Base-by-base conservation (phyloP, 176 grass and related monocot species). In the Avena insularis region DNA sequence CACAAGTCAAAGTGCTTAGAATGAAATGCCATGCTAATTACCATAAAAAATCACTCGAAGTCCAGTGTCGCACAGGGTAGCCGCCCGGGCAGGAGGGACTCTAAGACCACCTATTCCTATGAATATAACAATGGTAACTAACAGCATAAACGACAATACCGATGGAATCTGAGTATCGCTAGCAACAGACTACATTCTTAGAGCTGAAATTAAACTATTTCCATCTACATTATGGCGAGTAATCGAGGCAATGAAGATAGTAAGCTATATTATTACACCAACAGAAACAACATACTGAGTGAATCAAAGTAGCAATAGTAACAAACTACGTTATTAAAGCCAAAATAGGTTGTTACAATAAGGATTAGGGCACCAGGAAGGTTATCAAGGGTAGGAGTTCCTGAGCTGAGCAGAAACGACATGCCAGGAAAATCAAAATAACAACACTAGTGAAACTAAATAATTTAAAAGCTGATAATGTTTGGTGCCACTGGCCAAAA, bases 151-250 rank as follows among this genome's bases (percentile, higher is more conserved):
- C 3, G 9, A 35, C 13, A 87, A 60, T 21, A 55, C 8, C 11
- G 20, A 25, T 2, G 14, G 57, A 31, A 21, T 67, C 9, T 6
- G 77, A 5, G 50, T 40, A 77, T 36, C 15, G 65, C 61, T 48
- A 84, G 9, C 59, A 84, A 63, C 8, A 13, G 17, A 46, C 31
- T 19, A 51, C n/a, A 84, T 71, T 63, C 38, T 64, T 43, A 51
- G 60, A 84, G 25, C 74, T 51, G 27, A 25, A 71, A 63, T 17
- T 29, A 61, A 47, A 82, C 10, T 35, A 47, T 63, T 81, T 84
- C 21, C 17, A 75, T 75, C 43, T 63, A 75, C 48, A 84, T 63
- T 50, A 75, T 63, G 56, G 43, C 7, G 0, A 27, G 25, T 33
- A 21, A 64, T 50, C 4, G 1, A 76, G 27, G 43, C 10, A 55